Evolutionary conservation across 202 grass and related monocot species (phyloP).

Genomic region (Musa balbisiana): DNA sequence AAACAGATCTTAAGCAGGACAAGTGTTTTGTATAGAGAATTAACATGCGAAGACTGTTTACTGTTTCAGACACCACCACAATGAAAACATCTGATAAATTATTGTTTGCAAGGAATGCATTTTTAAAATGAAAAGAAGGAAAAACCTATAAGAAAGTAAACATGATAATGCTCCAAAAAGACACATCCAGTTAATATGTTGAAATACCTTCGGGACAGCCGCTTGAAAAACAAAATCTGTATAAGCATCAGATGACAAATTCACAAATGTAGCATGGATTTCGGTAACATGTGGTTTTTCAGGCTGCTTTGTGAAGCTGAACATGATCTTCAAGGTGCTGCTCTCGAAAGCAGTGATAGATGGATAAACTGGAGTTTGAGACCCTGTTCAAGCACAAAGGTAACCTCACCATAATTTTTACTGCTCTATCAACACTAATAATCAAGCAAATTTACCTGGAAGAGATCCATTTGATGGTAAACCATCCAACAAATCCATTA

Average conservation of each 20-base stretch:
- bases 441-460: constrained; percentile 38
- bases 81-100: not conserved
- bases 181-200: not conserved
- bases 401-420: constrained; percentile 6
- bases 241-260: constrained; percentile 62
- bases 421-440: constrained; percentile 11
- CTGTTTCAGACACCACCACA: not conserved
- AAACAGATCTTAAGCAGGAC: not conserved
- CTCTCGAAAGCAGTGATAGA: constrained; percentile 86
- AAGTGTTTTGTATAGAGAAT: not conserved
- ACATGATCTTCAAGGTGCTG: constrained; percentile 65
- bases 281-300: constrained; percentile 68
- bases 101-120: not conserved
- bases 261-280: constrained; percentile 67
- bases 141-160: not conserved
- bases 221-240: constrained; percentile 94
- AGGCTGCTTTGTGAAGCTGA: constrained; percentile 70
- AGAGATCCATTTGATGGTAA: constrained; percentile 53
- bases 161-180: not conserved
- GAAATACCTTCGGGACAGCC: constrained; percentile 87
- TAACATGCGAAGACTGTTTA: not conserved
- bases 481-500: constrained; percentile 80
- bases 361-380: constrained; percentile 39
- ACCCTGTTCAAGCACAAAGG: constrained; percentile 30
- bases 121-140: not conserved